Evolutionary conservation across 2,329 filamentous ascomycete species (phyloP).

Genomic region (Dichotomopilus funicola): DNA sequence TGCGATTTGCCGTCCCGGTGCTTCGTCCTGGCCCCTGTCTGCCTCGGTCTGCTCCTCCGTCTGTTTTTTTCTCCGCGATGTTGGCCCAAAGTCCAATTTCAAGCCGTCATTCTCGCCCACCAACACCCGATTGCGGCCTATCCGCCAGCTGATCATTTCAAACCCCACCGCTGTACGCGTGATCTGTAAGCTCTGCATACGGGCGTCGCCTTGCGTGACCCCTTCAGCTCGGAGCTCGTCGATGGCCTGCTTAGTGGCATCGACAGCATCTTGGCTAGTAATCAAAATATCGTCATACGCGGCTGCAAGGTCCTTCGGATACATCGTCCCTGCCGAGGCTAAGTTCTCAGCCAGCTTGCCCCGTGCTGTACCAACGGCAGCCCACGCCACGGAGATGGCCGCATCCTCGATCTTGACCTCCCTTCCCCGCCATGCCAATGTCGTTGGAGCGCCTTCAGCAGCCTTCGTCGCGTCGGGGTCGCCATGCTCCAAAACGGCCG

Average conservation of each 20-base stretch:
- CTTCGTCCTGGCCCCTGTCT: conserved; percentile 49
- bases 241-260: conserved; percentile 87
- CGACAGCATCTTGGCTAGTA: conserved; percentile 86
- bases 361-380: conserved; percentile 55
- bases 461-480: conserved; percentile 43
- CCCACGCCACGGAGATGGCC: conserved; percentile 78
- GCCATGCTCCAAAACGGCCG: conserved; percentile 56
- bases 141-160: conserved; percentile 87
- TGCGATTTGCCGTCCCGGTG: conserved; percentile 67
- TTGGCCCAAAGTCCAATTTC: conserved; percentile 42
- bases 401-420: conserved; percentile 89
- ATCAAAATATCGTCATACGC: conserved; percentile 89
- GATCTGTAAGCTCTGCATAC: conserved; percentile 89
- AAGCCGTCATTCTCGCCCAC: conserved; percentile 79
- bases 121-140: conserved; percentile 84
- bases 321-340: conserved; percentile 36
- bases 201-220: conserved; percentile 71
- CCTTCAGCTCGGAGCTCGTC: conserved; percentile 83
- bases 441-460: conserved; percentile 52
- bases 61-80: conserved; percentile 37
- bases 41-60: conserved; percentile 34
- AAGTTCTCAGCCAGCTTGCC: conserved; percentile 43
- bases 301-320: conserved; percentile 64
- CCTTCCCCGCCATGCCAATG: conserved; percentile 77
- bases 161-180: conserved; percentile 92